phyloP scores from a whole-genome alignment of 345 rosid species.

The Rhodamnia argentea region DNA sequence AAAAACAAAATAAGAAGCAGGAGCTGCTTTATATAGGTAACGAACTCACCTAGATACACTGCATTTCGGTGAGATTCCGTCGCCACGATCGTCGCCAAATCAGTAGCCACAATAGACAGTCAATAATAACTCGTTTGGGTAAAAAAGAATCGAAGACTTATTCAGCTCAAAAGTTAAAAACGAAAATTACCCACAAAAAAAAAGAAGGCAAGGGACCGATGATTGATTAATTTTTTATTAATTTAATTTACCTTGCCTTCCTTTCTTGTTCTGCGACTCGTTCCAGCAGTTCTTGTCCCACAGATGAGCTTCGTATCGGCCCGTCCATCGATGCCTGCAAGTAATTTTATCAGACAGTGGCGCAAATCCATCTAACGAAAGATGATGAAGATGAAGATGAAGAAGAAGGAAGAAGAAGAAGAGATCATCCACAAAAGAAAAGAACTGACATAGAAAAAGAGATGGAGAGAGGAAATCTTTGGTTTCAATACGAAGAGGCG shows the following conservation, averaged over 20 bases:
- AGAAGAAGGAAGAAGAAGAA: neutral
- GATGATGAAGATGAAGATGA: neutral
- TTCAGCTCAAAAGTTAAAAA: neutral
- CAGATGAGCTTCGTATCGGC: constrained; percentile 52
- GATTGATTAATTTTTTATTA: neutral
- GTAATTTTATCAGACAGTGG: neutral
- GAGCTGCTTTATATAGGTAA: neutral
- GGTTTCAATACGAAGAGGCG: neutral
- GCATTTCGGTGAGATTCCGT: constrained; percentile 12
- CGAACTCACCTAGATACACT: constrained; percentile 47
- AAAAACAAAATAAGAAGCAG: neutral
- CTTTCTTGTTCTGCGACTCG: constrained; percentile 51
- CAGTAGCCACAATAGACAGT: neutral
- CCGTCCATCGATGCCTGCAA: constrained; percentile 52
- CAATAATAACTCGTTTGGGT: neutral
- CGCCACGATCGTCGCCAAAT: constrained; percentile 1
- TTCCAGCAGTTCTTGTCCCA: constrained; percentile 68
- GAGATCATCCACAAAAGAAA: neutral
- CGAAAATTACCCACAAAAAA: neutral
- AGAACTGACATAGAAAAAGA: neutral
- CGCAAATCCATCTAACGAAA: neutral
- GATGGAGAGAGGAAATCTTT: neutral
- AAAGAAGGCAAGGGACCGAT: neutral
- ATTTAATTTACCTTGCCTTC: constrained; percentile 37
- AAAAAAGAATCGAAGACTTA: neutral